These are phyloP conservation scores for Fraxinus sp. DNA, from an alignment of 305 asterid genomes.

Conservation along the genomic window DNA sequence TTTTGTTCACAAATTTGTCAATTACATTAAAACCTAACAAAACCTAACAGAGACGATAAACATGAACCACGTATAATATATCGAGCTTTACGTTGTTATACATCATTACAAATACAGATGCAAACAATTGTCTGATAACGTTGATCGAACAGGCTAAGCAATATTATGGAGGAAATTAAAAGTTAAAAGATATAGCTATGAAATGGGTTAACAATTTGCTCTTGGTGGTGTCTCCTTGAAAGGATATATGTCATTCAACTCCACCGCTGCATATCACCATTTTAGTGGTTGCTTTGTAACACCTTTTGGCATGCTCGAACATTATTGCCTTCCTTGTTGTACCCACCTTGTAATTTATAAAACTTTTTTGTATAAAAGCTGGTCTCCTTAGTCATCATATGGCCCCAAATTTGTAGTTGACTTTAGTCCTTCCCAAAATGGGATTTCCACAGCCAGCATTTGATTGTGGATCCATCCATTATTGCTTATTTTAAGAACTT, in stretches of 20 bases:
- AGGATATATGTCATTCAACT: conserved; percentile 3
- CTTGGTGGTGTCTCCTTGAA: conserved; percentile 1
- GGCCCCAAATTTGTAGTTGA: not conserved
- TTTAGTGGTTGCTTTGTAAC: conserved; percentile 14
- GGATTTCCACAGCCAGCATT: not conserved
- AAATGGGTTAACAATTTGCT: not conserved
- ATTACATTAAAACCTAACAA: too few species aligned
- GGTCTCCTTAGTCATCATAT: not conserved
- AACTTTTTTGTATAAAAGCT: not conserved
- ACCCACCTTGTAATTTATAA: not conserved
- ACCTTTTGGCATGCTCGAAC: conserved; percentile 1
- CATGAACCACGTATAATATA: too few species aligned
- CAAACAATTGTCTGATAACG: not conserved
- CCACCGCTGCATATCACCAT: not conserved
- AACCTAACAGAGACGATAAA: too few species aligned
- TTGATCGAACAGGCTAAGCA: not conserved
- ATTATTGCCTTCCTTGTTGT: conserved; percentile 6
- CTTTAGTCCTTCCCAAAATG: not conserved
- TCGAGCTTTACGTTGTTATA: too few species aligned
- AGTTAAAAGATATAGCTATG: not conserved
- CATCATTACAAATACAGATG: not conserved
- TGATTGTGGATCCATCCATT: not conserved
- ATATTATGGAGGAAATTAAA: not conserved
- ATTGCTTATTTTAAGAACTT: not conserved
- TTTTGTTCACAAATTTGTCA: too few species aligned